These are phyloP conservation scores for Colletotrichum phormii DNA, from an alignment of 2,329 filamentous ascomycete genomes.

Conservation along the genomic window DNA sequence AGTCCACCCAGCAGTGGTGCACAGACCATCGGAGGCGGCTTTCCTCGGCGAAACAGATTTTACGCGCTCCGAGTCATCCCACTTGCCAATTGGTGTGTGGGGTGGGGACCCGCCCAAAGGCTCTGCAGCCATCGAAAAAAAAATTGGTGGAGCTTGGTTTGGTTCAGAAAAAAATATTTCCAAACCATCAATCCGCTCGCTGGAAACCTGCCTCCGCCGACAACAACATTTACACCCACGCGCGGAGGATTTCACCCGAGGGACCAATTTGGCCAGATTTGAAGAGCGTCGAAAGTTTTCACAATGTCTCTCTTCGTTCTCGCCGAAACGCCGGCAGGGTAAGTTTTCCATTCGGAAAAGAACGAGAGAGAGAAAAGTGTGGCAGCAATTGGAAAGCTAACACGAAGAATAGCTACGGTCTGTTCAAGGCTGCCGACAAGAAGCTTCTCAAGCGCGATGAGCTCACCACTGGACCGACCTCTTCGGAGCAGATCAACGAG, in stretches of 20 bases:
- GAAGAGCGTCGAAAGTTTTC: conserved; percentile 41
- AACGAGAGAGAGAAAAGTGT: not conserved
- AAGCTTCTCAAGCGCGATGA: conserved; percentile 93
- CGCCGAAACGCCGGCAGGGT: conserved; percentile 89
- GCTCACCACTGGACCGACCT: conserved; percentile 78
- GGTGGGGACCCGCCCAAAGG: conserved; percentile 27
- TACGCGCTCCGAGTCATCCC: conserved; percentile 35
- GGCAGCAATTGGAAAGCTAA: conserved; percentile 4
- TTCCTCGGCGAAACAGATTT: conserved; percentile 29
- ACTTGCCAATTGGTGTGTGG: conserved; percentile 36
- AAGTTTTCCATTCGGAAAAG: conserved; percentile 49
- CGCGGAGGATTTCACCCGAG: conserved; percentile 46
- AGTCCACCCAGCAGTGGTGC: conserved; percentile 17
- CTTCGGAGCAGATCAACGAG: conserved; percentile 86
- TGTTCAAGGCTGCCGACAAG: conserved; percentile 99
- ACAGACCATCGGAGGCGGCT: not conserved
- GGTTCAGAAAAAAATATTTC: conserved; percentile 54
- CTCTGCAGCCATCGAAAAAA: conserved; percentile 47
- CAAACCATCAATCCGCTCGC: conserved; percentile 42
- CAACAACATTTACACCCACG: conserved; percentile 50
- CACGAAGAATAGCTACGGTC: conserved; percentile 79
- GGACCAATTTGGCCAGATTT: conserved; percentile 34
- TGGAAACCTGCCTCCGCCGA: conserved; percentile 47
- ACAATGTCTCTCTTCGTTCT: conserved; percentile 92
- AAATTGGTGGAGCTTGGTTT: conserved; percentile 53